Evolutionary conservation across 257 asterid genomes (phyloP).

Genomic region (Plectranthus barbatus): DNA sequence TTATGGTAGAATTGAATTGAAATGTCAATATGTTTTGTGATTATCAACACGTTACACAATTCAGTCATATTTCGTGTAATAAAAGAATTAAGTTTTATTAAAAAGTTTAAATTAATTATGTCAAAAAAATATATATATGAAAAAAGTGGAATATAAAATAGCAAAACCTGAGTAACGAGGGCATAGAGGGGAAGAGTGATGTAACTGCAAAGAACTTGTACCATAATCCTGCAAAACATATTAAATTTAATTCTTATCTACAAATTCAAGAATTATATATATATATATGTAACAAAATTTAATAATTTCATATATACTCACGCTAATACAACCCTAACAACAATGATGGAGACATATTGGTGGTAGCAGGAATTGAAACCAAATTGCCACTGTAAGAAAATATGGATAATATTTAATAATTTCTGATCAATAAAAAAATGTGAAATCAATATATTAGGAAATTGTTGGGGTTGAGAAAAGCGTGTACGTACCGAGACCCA

Average conservation of each 20-base stretch:
- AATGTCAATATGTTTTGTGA: too few species aligned
- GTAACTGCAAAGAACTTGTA: slow-evolving; percentile 74
- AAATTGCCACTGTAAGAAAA: slow-evolving; percentile 45
- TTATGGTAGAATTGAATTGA: too few species aligned
- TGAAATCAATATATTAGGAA: background rate
- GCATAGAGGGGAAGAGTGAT: slow-evolving; percentile 82
- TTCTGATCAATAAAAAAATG: background rate
- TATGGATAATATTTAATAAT: background rate
- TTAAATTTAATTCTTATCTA: background rate
- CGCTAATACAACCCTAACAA: slow-evolving; percentile 61
- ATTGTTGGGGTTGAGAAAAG: background rate
- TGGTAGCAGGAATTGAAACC: slow-evolving; percentile 70
- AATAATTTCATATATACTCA: slow-evolving; percentile 31
- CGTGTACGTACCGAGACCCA: slow-evolving; percentile 56
- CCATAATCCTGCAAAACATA: slow-evolving; percentile 39
- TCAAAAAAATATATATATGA: background rate
- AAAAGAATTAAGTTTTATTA: too few species aligned
- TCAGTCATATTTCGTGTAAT: too few species aligned
- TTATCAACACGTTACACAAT: too few species aligned
- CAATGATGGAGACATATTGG: slow-evolving; percentile 31
- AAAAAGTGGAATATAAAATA: background rate
- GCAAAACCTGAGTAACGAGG: slow-evolving; percentile 69
- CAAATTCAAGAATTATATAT: background rate
- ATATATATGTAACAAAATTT: background rate
- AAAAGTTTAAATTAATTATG: too few species aligned